These are phyloP conservation scores for Lactuca saligna DNA, from an alignment of 129 eudicot species.

Conservation along the genomic window DNA sequence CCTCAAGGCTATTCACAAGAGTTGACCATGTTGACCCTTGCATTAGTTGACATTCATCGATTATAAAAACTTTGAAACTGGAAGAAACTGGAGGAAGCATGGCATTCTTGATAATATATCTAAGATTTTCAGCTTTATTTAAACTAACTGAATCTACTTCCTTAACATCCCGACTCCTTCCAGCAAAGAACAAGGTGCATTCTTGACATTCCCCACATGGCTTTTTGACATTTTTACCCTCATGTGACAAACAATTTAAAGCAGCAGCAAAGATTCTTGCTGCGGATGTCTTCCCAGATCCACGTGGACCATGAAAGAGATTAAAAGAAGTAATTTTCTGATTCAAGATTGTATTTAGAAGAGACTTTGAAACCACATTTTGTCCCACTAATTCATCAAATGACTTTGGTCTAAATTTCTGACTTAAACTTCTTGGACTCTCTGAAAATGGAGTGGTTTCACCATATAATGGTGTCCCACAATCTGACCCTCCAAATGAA, in stretches of 20 bases:
- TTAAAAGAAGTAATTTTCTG: slow-evolving; percentile 61
- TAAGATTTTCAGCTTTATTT: slow-evolving; percentile 50
- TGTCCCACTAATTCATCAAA: slow-evolving; percentile 84
- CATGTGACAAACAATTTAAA: slow-evolving; percentile 66
- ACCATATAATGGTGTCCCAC: slow-evolving; percentile 38
- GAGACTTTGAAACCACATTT: slow-evolving; percentile 55
- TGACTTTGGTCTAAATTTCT: slow-evolving; percentile 79
- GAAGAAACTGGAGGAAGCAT: slow-evolving; percentile 70
- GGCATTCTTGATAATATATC: slow-evolving; percentile 59
- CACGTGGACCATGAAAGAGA: slow-evolving; percentile 91
- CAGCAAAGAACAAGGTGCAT: slow-evolving; percentile 70
- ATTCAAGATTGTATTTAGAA: slow-evolving; percentile 49
- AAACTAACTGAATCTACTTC: slow-evolving; percentile 78
- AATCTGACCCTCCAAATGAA: slow-evolving; percentile 47
- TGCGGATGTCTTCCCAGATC: slow-evolving; percentile 88
- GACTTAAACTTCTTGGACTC: slow-evolving; percentile 76
- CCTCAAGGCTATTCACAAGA: slow-evolving; percentile 49
- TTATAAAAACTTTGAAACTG: slow-evolving; percentile 62
- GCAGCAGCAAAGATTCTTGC: slow-evolving; percentile 92
- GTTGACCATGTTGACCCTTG: slow-evolving; percentile 67
- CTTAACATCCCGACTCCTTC: slow-evolving; percentile 74
- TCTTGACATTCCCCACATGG: slow-evolving; percentile 88
- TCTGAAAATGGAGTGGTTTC: slow-evolving; percentile 52
- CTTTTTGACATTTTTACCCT: slow-evolving; percentile 24
- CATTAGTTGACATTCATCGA: slow-evolving; percentile 90